A percentile compares a stretch with the other conserved stretches of the same genome.
These are phyloP conservation scores for Mollisia scopiformis DNA, from an alignment of 2,329 filamentous ascomycete species.

Conservation along the genomic window DNA sequence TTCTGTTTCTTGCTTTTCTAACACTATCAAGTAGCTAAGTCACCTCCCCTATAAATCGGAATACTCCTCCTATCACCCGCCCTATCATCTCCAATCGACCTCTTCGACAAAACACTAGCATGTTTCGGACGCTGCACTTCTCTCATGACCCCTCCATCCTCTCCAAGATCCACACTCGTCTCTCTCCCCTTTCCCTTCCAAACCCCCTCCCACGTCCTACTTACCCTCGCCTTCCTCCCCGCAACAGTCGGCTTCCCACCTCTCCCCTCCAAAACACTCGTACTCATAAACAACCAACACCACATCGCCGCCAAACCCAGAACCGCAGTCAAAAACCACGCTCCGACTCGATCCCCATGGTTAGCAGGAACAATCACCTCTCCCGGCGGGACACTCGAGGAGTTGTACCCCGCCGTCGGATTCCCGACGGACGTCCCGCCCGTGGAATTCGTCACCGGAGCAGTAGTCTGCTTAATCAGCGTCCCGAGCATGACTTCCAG, in stretches of 20 bases:
- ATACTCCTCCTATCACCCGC: neutral
- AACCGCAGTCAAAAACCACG: slow-evolving; percentile 44
- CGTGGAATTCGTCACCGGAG: slow-evolving; percentile 49
- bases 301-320: slow-evolving; percentile 10
- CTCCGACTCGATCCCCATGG: slow-evolving; percentile 42
- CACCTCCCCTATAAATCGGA: slow-evolving; percentile 4
- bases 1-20: neutral
- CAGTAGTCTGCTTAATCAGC: slow-evolving; percentile 47
- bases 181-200: slow-evolving; percentile 10
- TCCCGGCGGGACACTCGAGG: neutral
- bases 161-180: neutral
- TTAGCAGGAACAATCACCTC: slow-evolving; percentile 28
- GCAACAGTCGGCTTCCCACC: slow-evolving; percentile 7
- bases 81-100: neutral
- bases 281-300: slow-evolving; percentile 22
- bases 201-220: neutral
- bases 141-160: neutral
- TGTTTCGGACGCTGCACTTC: neutral
- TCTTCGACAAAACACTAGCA: neutral
- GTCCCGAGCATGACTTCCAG: slow-evolving; percentile 67
- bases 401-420: slow-evolving; percentile 32
- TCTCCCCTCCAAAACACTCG: slow-evolving; percentile 2
- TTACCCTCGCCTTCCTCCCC: slow-evolving; percentile 4
- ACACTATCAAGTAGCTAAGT: neutral
- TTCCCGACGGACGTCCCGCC: slow-evolving; percentile 59